Base-by-base conservation (phyloP, 495 filamentous ascomycete species). In the Annulohypoxylon bovei region DNA sequence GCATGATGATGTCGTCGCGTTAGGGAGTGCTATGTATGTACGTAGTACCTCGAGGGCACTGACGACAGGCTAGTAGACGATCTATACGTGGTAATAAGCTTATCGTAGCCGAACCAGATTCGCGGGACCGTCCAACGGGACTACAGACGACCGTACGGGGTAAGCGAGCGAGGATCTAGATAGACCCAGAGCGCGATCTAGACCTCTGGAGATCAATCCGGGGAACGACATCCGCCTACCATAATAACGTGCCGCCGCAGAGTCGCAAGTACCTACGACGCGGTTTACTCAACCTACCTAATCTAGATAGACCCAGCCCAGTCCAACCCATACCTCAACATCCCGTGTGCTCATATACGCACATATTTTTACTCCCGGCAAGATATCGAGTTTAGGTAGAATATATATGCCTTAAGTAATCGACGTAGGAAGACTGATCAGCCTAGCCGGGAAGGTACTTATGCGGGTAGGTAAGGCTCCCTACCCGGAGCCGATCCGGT, bases 171-270 rank as follows among this genome's bases (percentile, higher is more conserved):
- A 68, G 12, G 65, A 72, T 72, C 70, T 65, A 72, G 70, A 68
- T 61, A 68, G 65, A 72, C 70, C 70, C 62, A 72, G 70, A 72
- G 70, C 70, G 42, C 65, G 65, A 72, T 72, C 70, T 68, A 72
- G 70, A 65, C 65, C 61, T 58, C 37, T 32, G 65, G 35, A 49
- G 65, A 63, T 50, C 58, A 56, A 62, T 68, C 70, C 56, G 70
- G 70, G 70, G 65, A 68, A 65, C 28, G 5, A 59, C 30, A 67
- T 67, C 59, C 62, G 63, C 22, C 32, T 30, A 53, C 52, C 63
- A 40, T 35, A 50, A 40, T 35, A 50, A 22, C 8, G 47, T 58
- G 42, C 16, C 44, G 63, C 59, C 60, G 37, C 53, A 27, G 44
- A 30, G 37, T 63, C 44, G 35, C 61, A 66, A 59, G 52, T 60